Evolutionary conservation across 345 rosid species (phyloP), one percentile per base, ranked within the genome.

Genomic region (Populus euphratica): DNA sequence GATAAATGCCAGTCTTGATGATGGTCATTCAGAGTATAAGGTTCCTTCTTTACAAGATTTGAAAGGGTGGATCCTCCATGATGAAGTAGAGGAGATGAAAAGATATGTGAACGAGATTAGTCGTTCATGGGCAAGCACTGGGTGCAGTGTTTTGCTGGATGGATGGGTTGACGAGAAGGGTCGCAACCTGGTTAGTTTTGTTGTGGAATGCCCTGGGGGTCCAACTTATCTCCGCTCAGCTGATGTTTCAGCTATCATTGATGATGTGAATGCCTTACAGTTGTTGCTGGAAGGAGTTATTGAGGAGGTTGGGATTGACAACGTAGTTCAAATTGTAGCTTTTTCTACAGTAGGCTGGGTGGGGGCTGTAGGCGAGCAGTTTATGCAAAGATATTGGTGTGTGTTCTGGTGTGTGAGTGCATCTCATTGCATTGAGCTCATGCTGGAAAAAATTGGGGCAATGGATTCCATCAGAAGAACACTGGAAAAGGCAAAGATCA

Each of bases 61-160:
- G 76, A 69, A 61, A 75, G 84, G 80, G 21, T 52, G 77, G 67
- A 52, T 78, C 63, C 78, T 81, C 27, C 20, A 41, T 59, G 73
- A 68, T 36, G 78, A 81, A 73, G 74, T 85, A 73, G 80, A 65
- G 68, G 88, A 90, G 76, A 81, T 83, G 76, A 80, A 71, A 74
- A 82, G 75, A 59, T 68, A 82, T 78, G 84, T 87, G 72, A 74
- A 81, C 68, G 83, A 76, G 36, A 77, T 90, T 50, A 81, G 82
- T 80, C 78, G 82, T 49, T 87, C 92, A 0, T 92, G 95, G 95
- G 76, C 33, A 27, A 69, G 72, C 65, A 87, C 89, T 2, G 90
- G 97, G 18, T 92, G 95, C 76, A 90, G 90, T 78, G 73, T 92
- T 76, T 80, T 92, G 80, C 75, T 90, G 81, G 95, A 92, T 78